Conservation (phyloP, 2,329 filamentous ascomycete genomes). For the Myriosclerotinia duriaeana region DNA sequence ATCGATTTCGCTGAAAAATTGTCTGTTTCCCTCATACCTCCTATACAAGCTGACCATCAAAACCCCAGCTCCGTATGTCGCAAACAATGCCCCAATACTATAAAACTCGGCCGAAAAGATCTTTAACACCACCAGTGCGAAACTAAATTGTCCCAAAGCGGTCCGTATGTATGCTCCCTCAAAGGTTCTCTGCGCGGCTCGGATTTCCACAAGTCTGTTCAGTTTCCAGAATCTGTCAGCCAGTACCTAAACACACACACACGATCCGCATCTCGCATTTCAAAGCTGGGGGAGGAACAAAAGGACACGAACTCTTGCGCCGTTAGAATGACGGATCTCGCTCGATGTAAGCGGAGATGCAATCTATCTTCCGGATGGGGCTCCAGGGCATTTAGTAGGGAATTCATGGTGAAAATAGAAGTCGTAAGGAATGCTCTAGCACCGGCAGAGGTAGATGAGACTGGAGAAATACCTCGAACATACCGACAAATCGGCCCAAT, state of each 20-base stretch:
- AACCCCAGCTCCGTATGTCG: slow-evolving; percentile 83
- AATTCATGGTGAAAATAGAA: slow-evolving; percentile 18
- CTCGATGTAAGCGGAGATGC: slow-evolving; percentile 77
- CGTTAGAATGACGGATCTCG: slow-evolving; percentile 78
- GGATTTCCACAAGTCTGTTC: slow-evolving; percentile 77
- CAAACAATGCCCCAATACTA: slow-evolving; percentile 92
- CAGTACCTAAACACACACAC: not conserved
- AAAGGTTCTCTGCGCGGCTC: slow-evolving; percentile 92
- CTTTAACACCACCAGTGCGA: slow-evolving; percentile 89
- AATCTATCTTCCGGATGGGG: slow-evolving; percentile 71
- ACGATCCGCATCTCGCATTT: not conserved
- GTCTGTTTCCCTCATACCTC: slow-evolving; percentile 85
- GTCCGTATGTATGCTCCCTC: slow-evolving; percentile 97
- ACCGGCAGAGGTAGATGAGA: slow-evolving; percentile 14
- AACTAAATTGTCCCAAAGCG: slow-evolving; percentile 90
- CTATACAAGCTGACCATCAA: slow-evolving; percentile 81
- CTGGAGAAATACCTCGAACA: slow-evolving; percentile 34
- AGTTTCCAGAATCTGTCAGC: slow-evolving; percentile 13
- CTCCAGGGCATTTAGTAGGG: slow-evolving; percentile 43
- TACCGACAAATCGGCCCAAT: slow-evolving; percentile 26
- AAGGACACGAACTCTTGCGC: slow-evolving; percentile 56
- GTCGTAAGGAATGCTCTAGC: slow-evolving; percentile 16
- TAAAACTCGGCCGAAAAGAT: slow-evolving; percentile 98
- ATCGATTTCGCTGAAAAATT: slow-evolving; percentile 71
- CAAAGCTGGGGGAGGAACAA: not conserved